Evolutionary conservation across 1,284 basidiomycete species (phyloP).

Genomic region (Boletus coffeatus): DNA sequence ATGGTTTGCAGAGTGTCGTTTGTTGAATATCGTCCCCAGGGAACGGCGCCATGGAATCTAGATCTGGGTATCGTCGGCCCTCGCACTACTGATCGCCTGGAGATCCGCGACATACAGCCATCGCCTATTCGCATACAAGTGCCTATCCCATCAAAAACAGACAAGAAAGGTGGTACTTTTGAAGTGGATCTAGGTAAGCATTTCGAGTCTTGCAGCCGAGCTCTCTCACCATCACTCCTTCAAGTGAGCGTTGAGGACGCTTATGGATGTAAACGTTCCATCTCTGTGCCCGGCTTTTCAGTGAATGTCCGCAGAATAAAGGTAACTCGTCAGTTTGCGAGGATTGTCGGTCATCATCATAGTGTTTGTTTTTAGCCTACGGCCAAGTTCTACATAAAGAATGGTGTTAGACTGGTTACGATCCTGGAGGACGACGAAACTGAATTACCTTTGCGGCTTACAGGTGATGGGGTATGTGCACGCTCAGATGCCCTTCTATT

Average conservation of each 20-base stretch:
- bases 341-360: neutral
- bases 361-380: slow-evolving; percentile 55
- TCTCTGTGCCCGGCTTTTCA: slow-evolving; percentile 76
- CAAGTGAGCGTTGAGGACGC: slow-evolving; percentile 83
- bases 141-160: slow-evolving; percentile 62
- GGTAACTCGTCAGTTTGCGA: slow-evolving; percentile 37
- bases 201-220: neutral
- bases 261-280: slow-evolving; percentile 78
- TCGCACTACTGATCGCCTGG: slow-evolving; percentile 52
- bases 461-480: slow-evolving; percentile 71
- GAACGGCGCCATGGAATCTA: slow-evolving; percentile 84
- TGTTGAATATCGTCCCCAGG: slow-evolving; percentile 40
- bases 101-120: slow-evolving; percentile 52
- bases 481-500: slow-evolving; percentile 6
- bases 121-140: slow-evolving; percentile 55
- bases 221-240: slow-evolving; percentile 1
- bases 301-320: slow-evolving; percentile 86
- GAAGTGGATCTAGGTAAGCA: slow-evolving; percentile 71
- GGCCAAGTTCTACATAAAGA: slow-evolving; percentile 75
- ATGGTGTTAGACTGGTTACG: slow-evolving; percentile 49
- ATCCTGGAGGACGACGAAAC: slow-evolving; percentile 77
- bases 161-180: slow-evolving; percentile 71
- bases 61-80: slow-evolving; percentile 75
- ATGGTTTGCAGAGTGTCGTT: neutral
- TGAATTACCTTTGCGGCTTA: slow-evolving; percentile 74